phyloP scores from a whole-genome alignment of 495 filamentous ascomycete genomes.

The Barbatosphaeria neglecta region DNA sequence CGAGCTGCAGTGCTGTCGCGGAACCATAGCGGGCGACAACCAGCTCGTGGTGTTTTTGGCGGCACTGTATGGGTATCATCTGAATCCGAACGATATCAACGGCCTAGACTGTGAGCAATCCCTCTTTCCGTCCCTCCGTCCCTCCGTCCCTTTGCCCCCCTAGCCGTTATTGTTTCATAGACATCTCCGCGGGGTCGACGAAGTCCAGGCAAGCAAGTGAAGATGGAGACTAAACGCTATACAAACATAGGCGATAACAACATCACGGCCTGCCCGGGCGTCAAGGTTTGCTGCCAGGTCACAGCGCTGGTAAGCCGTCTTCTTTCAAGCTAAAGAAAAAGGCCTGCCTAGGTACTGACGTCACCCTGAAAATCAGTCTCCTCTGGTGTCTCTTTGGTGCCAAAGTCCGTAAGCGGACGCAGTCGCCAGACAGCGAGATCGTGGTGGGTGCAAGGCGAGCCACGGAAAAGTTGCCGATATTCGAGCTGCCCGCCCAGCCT shows the following conservation, averaged over 20 bases:
- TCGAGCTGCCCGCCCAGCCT: too few relatives aligned
- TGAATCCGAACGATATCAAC: constrained; percentile 24
- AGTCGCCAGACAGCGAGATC: too few relatives aligned
- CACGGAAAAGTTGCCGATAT: too few relatives aligned
- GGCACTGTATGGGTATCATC: constrained; percentile 9
- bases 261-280: constrained; percentile 8
- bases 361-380: not conserved
- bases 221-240: too few relatives aligned
- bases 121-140: not conserved
- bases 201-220: too few relatives aligned
- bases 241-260: constrained; percentile 8
- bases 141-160: too few relatives aligned
- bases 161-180: too few relatives aligned
- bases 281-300: constrained; percentile 22
- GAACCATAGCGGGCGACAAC: constrained; percentile 16
- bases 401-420: not conserved
- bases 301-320: constrained; percentile 13
- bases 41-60: constrained; percentile 15
- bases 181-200: too few relatives aligned
- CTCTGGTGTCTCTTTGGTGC: constrained; percentile 14
- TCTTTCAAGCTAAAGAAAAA: too few relatives aligned
- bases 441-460: too few relatives aligned
- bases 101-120: constrained; percentile 16
- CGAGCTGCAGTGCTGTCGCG: constrained; percentile 17
- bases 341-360: not conserved